These are phyloP conservation scores for Pythium dissotocum DNA, from an alignment of 352 stramenopile genomes.

Conservation along the genomic window DNA sequence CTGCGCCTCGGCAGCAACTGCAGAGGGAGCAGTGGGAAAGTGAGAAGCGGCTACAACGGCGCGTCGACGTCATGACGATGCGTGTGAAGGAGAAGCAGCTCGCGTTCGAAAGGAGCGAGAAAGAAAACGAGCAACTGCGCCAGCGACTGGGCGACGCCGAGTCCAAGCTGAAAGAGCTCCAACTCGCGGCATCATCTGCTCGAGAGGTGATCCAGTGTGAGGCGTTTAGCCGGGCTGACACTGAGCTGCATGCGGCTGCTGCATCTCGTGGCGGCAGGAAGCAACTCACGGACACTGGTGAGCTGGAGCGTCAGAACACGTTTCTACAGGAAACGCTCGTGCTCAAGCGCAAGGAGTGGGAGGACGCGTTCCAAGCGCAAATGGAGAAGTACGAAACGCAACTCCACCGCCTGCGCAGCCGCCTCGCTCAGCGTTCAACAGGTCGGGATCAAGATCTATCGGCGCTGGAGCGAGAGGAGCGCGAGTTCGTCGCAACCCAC, in stretches of 20 bases:
- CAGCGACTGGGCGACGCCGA: constrained; percentile 39
- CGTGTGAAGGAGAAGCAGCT: constrained; percentile 70
- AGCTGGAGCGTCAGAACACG: constrained; percentile 53
- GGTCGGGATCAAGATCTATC: constrained; percentile 9
- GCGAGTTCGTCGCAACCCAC: constrained; percentile 42
- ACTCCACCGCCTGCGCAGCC: constrained; percentile 44
- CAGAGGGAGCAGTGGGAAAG: constrained; percentile 46
- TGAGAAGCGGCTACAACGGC: constrained; percentile 72
- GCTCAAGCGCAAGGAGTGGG: constrained; percentile 72
- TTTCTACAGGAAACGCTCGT: constrained; percentile 61
- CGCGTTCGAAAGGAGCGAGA: constrained; percentile 44
- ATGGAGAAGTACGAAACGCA: constrained; percentile 62
- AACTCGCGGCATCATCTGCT: constrained; percentile 20
- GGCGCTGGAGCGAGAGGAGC: constrained; percentile 46
- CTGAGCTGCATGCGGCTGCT: background rate
- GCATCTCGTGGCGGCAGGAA: background rate
- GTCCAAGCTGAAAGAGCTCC: constrained; percentile 27
- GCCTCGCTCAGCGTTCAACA: constrained; percentile 39
- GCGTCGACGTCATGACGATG: constrained; percentile 61
- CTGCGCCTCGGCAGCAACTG: background rate
- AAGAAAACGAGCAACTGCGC: constrained; percentile 43
- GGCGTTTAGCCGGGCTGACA: background rate
- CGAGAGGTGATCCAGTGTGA: constrained; percentile 22
- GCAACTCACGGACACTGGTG: constrained; percentile 1
- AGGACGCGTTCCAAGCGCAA: constrained; percentile 42